These are phyloP conservation scores for Hypoxylon subgilvum DNA, from an alignment of 495 filamentous ascomycete genomes.

Conservation along the genomic window DNA sequence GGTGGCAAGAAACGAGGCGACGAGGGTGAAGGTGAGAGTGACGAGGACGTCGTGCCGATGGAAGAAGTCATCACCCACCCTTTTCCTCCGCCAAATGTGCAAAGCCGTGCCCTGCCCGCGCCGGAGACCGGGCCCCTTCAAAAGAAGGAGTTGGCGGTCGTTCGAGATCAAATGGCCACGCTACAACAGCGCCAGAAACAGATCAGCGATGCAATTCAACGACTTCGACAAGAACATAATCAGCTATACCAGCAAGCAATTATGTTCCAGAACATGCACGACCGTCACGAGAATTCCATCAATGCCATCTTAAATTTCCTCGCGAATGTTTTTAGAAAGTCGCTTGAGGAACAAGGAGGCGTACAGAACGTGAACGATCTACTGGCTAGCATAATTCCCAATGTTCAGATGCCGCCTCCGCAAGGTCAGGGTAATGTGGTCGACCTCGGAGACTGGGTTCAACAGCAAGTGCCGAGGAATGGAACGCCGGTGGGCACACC, in stretches of 20 bases:
- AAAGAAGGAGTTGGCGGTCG: constrained; percentile 76
- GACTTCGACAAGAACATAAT: constrained; percentile 81
- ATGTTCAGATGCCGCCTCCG: constrained; percentile 57
- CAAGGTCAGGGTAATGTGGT: constrained; percentile 68
- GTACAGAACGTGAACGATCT: constrained; percentile 73
- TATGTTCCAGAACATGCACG: constrained; percentile 88
- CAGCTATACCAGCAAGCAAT: constrained; percentile 87
- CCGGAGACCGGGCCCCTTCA: constrained; percentile 61
- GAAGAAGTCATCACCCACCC: constrained; percentile 46
- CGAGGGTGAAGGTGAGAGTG: constrained; percentile 71
- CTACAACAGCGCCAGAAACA: constrained; percentile 83
- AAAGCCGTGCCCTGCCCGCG: constrained; percentile 35
- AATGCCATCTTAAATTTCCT: constrained; percentile 97
- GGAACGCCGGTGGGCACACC: constrained; percentile 47
- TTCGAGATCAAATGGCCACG: constrained; percentile 78
- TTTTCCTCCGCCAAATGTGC: constrained; percentile 16
- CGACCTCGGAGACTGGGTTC: constrained; percentile 71
- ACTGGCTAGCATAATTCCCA: constrained; percentile 70
- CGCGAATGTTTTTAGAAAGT: constrained; percentile 90
- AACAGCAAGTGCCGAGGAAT: constrained; percentile 49
- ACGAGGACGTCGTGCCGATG: constrained; percentile 62
- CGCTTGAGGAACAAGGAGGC: constrained; percentile 63
- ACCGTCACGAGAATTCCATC: constrained; percentile 95
- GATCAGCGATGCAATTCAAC: constrained; percentile 78
- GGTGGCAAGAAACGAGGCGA: constrained; percentile 67